phyloP scores from a whole-genome alignment of 2,329 filamentous ascomycete genomes.

The Arachnomyces sp. region DNA sequence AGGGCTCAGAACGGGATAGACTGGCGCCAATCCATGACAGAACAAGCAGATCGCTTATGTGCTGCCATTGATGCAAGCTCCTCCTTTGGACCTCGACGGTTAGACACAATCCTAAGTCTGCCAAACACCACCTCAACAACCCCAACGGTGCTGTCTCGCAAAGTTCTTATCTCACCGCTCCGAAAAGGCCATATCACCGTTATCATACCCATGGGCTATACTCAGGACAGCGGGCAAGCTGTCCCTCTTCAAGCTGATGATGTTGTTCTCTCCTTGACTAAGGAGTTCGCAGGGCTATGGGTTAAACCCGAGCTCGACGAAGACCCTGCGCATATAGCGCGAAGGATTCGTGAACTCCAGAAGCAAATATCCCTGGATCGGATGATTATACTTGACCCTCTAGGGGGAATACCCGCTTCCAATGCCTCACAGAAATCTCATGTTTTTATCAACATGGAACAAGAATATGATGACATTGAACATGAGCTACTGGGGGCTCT shows the following conservation, averaged over 20 bases:
- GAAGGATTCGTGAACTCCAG: constrained; percentile 33
- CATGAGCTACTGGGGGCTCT: constrained; percentile 45
- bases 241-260: constrained; percentile 50
- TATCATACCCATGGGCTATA: constrained; percentile 57
- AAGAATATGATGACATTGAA: constrained; percentile 68
- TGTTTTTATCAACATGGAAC: constrained; percentile 86
- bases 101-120: constrained; percentile 50
- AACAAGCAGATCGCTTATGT: constrained; percentile 66
- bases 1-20: constrained; percentile 31
- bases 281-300: constrained; percentile 63
- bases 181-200: constrained; percentile 62
- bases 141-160: constrained; percentile 32
- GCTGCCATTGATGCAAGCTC: constrained; percentile 63
- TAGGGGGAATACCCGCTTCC: constrained; percentile 72
- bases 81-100: constrained; percentile 57
- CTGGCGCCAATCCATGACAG: constrained; percentile 41
- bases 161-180: constrained; percentile 57
- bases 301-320: constrained; percentile 36
- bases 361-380: constrained; percentile 64
- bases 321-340: constrained; percentile 32
- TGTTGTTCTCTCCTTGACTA: constrained; percentile 66
- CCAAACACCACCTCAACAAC: constrained; percentile 26
- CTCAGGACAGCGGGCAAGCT: constrained; percentile 39
- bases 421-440: constrained; percentile 55
- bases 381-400: constrained; percentile 77